Evolutionary conservation across 108 stramenopile species (phyloP), one percentile per base, ranked within the genome.

Genomic region (Nitzschia sp.): DNA sequence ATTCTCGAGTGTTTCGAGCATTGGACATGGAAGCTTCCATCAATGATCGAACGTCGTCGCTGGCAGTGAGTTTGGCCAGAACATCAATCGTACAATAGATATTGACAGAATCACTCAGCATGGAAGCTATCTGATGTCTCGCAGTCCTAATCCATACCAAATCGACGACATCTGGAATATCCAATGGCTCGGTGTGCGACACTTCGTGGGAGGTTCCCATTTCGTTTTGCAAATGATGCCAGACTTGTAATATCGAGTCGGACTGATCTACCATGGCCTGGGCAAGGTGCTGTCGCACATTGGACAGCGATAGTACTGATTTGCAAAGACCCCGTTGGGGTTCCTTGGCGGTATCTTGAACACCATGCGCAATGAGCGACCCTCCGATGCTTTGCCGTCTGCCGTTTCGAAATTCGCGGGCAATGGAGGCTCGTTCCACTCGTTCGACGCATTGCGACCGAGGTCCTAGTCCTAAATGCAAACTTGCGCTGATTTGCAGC

Each of bases 401-500:
- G 60, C 35, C 35, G 1, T 28, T 51, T 61, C 58, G 70, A 55
- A 62, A 64, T 55, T 57, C 46, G 5, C 49, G 31, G 15, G 66
- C 70, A 51, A 78, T 67, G 1, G 66, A 45, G 1, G 77, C 77
- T 33, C 61, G 65, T 46, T 78, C 77, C 8, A 78, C 71, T 26
- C 77, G 77, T 48, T 78, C 77, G 15, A 78, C 71, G 53, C 71
- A 78, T 46, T 72, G 66, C 11, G 77, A 78, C 19, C 57, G 59
- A n/a, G 77, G 71, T 21, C 77, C 77, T 19, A 78, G 59, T 47
- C 77, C 77, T 53, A 64, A 58, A 61, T 78, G 71, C 11, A 78
- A 36, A 27, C 71, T 67, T 9, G 77, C 0, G 42, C 71, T 64
- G 32, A 53, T 57, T 42, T 46, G 42, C 3, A 78, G 26, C 58